Percentiles rank a stretch among this genome's conserved stretches.
phyloP scores from a whole-genome alignment of 305 asterid genomes.

The Fraxinus floribunda region DNA sequence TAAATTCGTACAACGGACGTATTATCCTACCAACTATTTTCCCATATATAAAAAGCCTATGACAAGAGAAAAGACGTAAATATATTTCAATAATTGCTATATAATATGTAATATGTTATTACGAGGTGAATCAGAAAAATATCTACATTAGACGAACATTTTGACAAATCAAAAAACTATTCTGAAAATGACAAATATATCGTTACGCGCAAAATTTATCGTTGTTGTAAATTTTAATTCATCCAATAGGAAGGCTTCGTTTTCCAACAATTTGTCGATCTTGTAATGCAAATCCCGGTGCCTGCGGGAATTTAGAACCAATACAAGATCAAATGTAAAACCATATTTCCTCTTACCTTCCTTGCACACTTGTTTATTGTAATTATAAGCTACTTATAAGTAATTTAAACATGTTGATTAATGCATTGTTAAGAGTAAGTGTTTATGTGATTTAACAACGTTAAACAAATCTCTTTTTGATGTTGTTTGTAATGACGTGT shows the following conservation, averaged over 20 bases:
- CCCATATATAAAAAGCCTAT: too few species aligned
- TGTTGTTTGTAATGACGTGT: not conserved
- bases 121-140: not conserved
- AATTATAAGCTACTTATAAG: not conserved
- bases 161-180: constrained; percentile 15
- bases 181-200: constrained; percentile 30
- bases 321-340: constrained; percentile 23
- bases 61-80: too few species aligned
- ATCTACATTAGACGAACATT: not conserved
- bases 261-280: constrained; percentile 31
- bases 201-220: constrained; percentile 16
- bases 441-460: not conserved
- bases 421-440: not conserved
- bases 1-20: too few species aligned
- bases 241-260: constrained; percentile 36
- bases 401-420: not conserved
- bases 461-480: too few species aligned
- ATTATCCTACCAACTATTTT: too few species aligned
- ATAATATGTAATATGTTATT: too few species aligned
- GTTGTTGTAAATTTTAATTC: not conserved
- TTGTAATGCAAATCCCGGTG: constrained; percentile 39
- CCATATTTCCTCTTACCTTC: constrained; percentile 31
- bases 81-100: not conserved
- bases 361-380: not conserved
- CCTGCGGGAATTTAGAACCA: constrained; percentile 24